These are phyloP conservation scores for Tarenaya hassleriana DNA, from an alignment of 345 rosid genomes.

Conservation along the genomic window DNA sequence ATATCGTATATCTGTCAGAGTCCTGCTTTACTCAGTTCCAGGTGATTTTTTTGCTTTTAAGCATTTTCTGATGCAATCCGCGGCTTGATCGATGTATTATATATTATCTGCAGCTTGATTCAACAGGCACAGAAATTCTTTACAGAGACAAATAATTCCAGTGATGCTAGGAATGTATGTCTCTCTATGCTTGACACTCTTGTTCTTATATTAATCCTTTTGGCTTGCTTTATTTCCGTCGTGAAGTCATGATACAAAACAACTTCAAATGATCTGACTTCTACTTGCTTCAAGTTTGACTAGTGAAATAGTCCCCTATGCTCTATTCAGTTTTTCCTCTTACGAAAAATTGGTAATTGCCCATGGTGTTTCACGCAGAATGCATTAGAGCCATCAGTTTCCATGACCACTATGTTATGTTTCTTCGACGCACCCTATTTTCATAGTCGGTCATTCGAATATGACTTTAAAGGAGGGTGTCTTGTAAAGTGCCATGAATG, in stretches of 20 bases:
- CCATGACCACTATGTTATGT: too few species aligned
- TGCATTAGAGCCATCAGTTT: too few species aligned
- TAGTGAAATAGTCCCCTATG: not conserved
- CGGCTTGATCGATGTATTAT: not conserved
- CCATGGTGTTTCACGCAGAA: too few species aligned
- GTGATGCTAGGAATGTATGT: slow-evolving; percentile 64
- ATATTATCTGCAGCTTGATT: slow-evolving; percentile 47
- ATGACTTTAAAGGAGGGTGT: not conserved
- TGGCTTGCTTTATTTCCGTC: not conserved
- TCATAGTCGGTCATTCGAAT: not conserved
- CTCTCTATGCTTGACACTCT: slow-evolving; percentile 15
- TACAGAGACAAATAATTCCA: slow-evolving; percentile 48
- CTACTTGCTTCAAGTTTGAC: slow-evolving; percentile 1
- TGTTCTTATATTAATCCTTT: not conserved
- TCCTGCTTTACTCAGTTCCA: slow-evolving; percentile 4
- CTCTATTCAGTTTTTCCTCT: slow-evolving; percentile 1
- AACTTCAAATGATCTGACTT: not conserved
- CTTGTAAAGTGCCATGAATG: slow-evolving; percentile 2
- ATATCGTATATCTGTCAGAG: slow-evolving; percentile 8
- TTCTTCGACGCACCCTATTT: too few species aligned
- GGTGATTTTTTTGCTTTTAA: slow-evolving; percentile 11
- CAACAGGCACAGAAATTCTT: slow-evolving; percentile 65
- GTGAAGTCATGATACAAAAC: not conserved
- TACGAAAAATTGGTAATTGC: slow-evolving; percentile 2
- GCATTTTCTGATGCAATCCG: slow-evolving; percentile 2